A percentile compares a stretch with the other conserved stretches of the same genome.
These are phyloP conservation scores for Phytophthora pinifolia DNA, from an alignment of 352 stramenopile species.

Conservation along the genomic window DNA sequence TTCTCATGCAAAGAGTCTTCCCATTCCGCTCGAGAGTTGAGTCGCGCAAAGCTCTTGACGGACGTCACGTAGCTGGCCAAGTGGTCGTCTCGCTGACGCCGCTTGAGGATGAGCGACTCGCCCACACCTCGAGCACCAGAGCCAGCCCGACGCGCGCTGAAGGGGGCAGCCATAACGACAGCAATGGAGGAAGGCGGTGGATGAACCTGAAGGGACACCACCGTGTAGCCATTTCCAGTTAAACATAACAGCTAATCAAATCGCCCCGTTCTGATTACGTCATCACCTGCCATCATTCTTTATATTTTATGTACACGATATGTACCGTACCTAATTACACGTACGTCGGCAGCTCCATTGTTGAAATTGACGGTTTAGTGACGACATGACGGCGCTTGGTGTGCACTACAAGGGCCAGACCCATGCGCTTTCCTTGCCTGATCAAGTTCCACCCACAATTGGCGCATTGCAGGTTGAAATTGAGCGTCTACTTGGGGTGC, in stretches of 20 bases:
- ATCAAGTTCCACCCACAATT: constrained; percentile 26
- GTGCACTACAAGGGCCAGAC: constrained; percentile 54
- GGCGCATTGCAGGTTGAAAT: constrained; percentile 44
- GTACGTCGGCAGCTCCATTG: constrained; percentile 9
- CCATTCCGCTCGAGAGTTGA: constrained; percentile 71
- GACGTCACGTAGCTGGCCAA: constrained; percentile 53
- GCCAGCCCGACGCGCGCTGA: constrained; percentile 7
- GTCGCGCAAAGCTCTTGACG: constrained; percentile 48
- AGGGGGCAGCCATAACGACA: constrained; percentile 15
- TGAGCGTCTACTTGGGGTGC: constrained; percentile 25
- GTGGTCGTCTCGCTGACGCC: constrained; percentile 65
- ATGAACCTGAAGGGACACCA: constrained; percentile 7
- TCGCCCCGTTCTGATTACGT: not conserved
- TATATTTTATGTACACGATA: too few species aligned
- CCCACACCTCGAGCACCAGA: constrained; percentile 51
- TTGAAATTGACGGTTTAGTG: constrained; percentile 23
- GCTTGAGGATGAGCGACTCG: constrained; percentile 74
- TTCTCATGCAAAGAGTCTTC: constrained; percentile 64
- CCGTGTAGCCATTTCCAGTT: constrained; percentile 13
- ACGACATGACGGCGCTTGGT: constrained; percentile 32
- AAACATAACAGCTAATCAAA: constrained; percentile 6
- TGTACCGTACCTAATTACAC: too few species aligned
- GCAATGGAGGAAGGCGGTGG: not conserved
- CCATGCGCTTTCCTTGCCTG: constrained; percentile 28
- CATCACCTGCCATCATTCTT: not conserved